Evolutionary conservation across 2,329 filamentous ascomycete species (phyloP).

Genomic region (Apiospora sp.): DNA sequence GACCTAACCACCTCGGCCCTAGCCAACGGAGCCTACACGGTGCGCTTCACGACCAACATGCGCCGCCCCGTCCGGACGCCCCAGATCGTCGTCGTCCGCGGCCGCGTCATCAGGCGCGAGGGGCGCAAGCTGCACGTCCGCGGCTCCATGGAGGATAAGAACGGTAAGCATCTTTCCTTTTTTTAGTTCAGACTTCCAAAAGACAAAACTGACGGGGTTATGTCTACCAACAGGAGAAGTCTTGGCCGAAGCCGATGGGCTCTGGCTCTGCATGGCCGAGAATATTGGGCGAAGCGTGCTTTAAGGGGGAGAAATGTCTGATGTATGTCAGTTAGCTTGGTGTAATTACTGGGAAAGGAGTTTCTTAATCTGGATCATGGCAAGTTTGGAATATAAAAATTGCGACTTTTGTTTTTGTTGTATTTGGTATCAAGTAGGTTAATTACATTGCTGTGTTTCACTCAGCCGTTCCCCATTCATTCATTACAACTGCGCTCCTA

Average conservation of each 20-base stretch:
- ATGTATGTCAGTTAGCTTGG: neutral
- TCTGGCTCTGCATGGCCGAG: slow-evolving; percentile 33
- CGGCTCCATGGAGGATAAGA: slow-evolving; percentile 39
- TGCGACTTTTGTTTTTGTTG: neutral
- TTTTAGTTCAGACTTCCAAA: neutral
- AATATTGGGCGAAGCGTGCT: slow-evolving; percentile 33
- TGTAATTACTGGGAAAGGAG: neutral
- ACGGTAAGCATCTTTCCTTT: slow-evolving; percentile 35
- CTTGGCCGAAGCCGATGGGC: slow-evolving; percentile 33
- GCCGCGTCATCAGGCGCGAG: slow-evolving; percentile 37
- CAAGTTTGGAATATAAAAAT: neutral
- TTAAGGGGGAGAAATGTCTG: slow-evolving; percentile 8
- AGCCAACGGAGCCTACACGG: slow-evolving; percentile 40
- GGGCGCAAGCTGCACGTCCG: slow-evolving; percentile 37
- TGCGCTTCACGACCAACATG: slow-evolving; percentile 37
- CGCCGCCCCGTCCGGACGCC: slow-evolving; percentile 38
- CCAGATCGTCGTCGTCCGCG: slow-evolving; percentile 36
- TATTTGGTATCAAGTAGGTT: neutral
- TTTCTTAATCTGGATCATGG: neutral
- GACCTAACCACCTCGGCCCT: neutral
- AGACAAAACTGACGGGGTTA: slow-evolving; percentile 10
- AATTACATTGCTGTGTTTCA: neutral
- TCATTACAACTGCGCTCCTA: neutral
- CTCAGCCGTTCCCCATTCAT: neutral
- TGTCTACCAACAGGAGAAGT: slow-evolving; percentile 31